A percentile compares a stretch with the other conserved stretches of the same genome.
phyloP scores from a whole-genome alignment of 768 basidiomycete genomes.

The Phlebiopsis flavidoalba region DNA sequence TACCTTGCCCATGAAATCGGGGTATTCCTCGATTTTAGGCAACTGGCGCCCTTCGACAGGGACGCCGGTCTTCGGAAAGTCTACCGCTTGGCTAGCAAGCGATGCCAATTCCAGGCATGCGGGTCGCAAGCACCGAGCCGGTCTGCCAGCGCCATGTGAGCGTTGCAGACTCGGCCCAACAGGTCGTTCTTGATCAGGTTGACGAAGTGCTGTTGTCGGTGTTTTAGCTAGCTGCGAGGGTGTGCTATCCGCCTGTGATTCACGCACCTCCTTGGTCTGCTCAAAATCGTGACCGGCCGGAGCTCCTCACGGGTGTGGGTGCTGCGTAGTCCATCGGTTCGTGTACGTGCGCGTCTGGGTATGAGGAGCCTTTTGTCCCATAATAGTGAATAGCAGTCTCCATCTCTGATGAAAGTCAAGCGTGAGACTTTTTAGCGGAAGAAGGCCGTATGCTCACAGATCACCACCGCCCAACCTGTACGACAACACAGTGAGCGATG shows the following conservation, averaged over 20 bases:
- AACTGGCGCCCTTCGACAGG: not conserved
- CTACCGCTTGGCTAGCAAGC: constrained; percentile 10
- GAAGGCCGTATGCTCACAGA: not conserved
- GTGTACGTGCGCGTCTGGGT: not conserved
- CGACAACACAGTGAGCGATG: not conserved
- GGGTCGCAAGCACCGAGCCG: not conserved
- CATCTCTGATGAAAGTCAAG: not conserved
- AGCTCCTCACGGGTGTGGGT: not conserved
- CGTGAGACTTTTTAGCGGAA: not conserved
- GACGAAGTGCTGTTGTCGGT: constrained; percentile 6
- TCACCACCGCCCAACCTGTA: constrained; percentile 9
- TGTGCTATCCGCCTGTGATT: not conserved
- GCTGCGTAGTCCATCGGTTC: constrained; percentile 12
- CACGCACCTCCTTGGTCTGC: constrained; percentile 9
- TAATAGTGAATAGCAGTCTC: constrained; percentile 8
- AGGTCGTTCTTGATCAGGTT: constrained; percentile 9
- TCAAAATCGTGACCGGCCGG: constrained; percentile 4
- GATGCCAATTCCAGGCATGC: constrained; percentile 1
- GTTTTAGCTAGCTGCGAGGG: not conserved
- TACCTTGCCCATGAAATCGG: constrained; percentile 14
- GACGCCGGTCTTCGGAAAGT: constrained; percentile 10
- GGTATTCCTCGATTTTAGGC: constrained; percentile 2
- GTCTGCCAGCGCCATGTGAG: constrained; percentile 11
- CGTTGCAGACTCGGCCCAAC: constrained; percentile 9
- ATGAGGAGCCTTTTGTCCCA: constrained; percentile 8